phyloP scores from a whole-genome alignment of 768 basidiomycete species.

The Pleurotus tuoliensis region DNA sequence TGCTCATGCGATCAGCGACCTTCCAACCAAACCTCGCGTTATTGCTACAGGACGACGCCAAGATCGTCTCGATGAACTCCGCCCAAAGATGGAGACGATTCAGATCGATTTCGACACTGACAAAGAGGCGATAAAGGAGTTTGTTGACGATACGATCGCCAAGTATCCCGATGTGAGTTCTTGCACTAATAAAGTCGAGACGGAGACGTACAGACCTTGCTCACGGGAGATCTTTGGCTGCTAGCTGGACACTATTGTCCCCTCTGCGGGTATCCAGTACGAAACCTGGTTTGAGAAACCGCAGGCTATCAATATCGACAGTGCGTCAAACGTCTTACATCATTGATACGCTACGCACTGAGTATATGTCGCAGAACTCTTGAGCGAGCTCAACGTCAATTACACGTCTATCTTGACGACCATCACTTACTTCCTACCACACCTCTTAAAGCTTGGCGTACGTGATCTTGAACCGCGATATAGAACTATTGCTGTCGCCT shows the following conservation, averaged over 20 bases:
- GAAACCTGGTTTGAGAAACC: constrained; percentile 40
- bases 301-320: constrained; percentile 29
- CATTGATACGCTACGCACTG: background rate
- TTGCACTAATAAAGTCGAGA: background rate
- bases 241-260: constrained; percentile 53
- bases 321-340: constrained; percentile 18
- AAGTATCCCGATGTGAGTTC: constrained; percentile 11
- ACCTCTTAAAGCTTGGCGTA: constrained; percentile 50
- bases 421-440: constrained; percentile 47
- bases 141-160: constrained; percentile 20
- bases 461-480: background rate
- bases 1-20: background rate
- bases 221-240: background rate
- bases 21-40: constrained; percentile 27
- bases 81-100: constrained; percentile 20
- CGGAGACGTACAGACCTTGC: too few species aligned
- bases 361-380: constrained; percentile 27
- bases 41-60: constrained; percentile 34
- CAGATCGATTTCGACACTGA: constrained; percentile 28
- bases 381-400: constrained; percentile 49
- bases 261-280: constrained; percentile 53
- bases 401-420: constrained; percentile 46
- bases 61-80: constrained; percentile 18
- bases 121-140: constrained; percentile 21
- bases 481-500: too few species aligned